Evolutionary conservation across 2,329 filamentous ascomycete species (phyloP).

Genomic region (Parafenestella ontariensis): DNA sequence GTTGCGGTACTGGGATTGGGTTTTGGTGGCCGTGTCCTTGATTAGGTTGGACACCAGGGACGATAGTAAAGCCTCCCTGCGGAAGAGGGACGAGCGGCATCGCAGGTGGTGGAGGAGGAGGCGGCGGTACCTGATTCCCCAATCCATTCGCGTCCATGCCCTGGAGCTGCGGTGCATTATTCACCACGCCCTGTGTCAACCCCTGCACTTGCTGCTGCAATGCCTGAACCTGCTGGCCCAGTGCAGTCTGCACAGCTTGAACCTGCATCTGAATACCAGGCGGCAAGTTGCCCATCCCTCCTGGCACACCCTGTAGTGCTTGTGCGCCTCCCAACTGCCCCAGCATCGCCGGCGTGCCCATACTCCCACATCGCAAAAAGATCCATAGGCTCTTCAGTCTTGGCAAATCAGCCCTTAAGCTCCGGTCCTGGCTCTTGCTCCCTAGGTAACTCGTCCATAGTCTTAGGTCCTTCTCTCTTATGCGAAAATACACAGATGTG

Average conservation of each 20-base stretch:
- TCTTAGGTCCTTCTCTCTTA: conserved; percentile 46
- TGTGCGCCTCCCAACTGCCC: conserved; percentile 4
- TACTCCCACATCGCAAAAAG: conserved; percentile 38
- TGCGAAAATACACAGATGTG: conserved; percentile 42
- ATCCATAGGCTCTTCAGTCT: conserved; percentile 46
- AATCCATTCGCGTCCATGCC: not conserved
- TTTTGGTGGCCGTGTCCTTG: conserved; percentile 5
- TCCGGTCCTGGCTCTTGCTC: conserved; percentile 36
- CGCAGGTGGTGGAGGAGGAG: conserved; percentile 27
- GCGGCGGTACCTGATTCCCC: conserved; percentile 12
- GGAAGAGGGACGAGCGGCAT: conserved; percentile 33
- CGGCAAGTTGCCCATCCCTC: conserved; percentile 10
- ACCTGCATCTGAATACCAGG: conserved; percentile 28
- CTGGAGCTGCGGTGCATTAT: conserved; percentile 6
- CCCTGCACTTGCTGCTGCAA: conserved; percentile 36
- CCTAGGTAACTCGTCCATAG: conserved; percentile 48
- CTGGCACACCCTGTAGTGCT: conserved; percentile 5
- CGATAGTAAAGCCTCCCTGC: conserved; percentile 10
- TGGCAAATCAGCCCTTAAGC: conserved; percentile 44
- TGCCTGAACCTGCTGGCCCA: conserved; percentile 36
- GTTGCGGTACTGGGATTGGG: conserved; percentile 7
- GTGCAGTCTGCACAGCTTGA: conserved; percentile 32
- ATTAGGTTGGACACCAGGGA: too few relatives aligned
- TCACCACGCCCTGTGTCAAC: conserved; percentile 23
- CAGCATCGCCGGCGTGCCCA: conserved; percentile 23